Base-by-base conservation (phyloP, 257 asterid genomes). In the Gardenia jasminoides region DNA sequence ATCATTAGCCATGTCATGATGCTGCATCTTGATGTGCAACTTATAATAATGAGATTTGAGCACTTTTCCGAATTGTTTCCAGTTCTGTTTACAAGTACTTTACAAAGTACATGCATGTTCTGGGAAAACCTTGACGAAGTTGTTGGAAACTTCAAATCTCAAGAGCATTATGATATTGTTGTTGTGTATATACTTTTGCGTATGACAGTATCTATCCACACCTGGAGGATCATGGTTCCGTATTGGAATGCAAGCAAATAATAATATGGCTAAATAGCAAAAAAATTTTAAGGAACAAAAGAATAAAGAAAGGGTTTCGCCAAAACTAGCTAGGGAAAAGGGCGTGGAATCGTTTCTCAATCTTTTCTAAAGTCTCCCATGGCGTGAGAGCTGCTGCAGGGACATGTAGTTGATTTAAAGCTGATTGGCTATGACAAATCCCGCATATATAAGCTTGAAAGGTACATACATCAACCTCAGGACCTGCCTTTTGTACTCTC, bases 301-400 rank as follows among this genome's bases (percentile, higher is more conserved):
- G 39, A 3, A 3, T 1, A 3, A 4, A 13, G 24, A 33, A 20
- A 33, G 61, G 31, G 16, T 22, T 72, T 44, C n/a, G 33, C 67
- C n/a, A 72, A 72, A 24, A 39, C 44, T 10, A 64, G 56, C 44
- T 10, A 65, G 56, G 12, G 33, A 1, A 33, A 70, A 30, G 19
- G n/a, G 56, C 56, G 13, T 52, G 56, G 77, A 50, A 30, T 17
- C 6, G 19, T 74, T 10, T 2, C 30, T 33, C 41, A 36, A 36
- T 67, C 50, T 12, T 52, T 62, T 67, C 3, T 58, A 8, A 1
- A 4, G 19, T 17, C 20, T 12, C 20, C 13, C 65, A 71, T 50
- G 80, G 83, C 66, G 79, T 76, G 76, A 76, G 81, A 76, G 83
- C 71, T 76, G 83, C 78, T 70, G 79, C 72, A 41, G 22, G 71